These are phyloP conservation scores for Phaeoacremonium minimum DNA, from an alignment of 2,329 filamentous ascomycete genomes.

Conservation along the genomic window DNA sequence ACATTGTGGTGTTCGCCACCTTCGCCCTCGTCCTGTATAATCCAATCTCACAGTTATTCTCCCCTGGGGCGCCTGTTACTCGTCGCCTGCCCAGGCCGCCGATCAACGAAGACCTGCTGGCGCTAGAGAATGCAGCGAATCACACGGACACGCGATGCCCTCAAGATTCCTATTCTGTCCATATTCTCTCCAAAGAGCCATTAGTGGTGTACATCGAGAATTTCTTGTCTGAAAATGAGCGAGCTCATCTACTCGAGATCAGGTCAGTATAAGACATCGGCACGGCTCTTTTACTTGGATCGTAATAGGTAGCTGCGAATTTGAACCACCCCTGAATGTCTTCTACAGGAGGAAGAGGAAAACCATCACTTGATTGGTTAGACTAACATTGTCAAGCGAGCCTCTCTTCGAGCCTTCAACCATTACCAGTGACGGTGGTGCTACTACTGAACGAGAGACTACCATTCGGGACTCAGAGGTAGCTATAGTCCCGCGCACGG, in stretches of 20 bases:
- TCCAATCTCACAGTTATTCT: conserved; percentile 34
- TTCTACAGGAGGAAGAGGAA: neutral
- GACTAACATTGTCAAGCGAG: conserved; percentile 32
- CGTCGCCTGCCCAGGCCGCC: conserved; percentile 35
- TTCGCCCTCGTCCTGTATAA: conserved; percentile 37
- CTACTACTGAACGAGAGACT: conserved; percentile 31
- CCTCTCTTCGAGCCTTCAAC: conserved; percentile 46
- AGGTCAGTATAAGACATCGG: conserved; percentile 32
- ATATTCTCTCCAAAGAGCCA: conserved; percentile 43
- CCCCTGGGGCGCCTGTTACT: conserved; percentile 17
- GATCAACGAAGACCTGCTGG: conserved; percentile 47
- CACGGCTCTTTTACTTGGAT: no score
- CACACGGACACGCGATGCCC: conserved; percentile 29
- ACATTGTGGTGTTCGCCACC: conserved; percentile 35
- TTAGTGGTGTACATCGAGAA: conserved; percentile 50
- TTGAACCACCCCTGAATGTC: neutral
- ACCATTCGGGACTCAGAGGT: conserved; percentile 47
- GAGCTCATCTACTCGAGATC: conserved; percentile 41
- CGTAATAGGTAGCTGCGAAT: no score
- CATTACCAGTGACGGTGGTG: conserved; percentile 41
- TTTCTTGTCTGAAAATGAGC: conserved; percentile 41
- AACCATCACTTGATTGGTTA: no score
- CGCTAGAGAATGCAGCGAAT: conserved; percentile 34
- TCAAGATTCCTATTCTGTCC: conserved; percentile 37
- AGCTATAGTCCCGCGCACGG: conserved; percentile 43